Evolutionary conservation across 805 yeast genomes (phyloP).

Genomic region (Candida mattraensis): DNA sequence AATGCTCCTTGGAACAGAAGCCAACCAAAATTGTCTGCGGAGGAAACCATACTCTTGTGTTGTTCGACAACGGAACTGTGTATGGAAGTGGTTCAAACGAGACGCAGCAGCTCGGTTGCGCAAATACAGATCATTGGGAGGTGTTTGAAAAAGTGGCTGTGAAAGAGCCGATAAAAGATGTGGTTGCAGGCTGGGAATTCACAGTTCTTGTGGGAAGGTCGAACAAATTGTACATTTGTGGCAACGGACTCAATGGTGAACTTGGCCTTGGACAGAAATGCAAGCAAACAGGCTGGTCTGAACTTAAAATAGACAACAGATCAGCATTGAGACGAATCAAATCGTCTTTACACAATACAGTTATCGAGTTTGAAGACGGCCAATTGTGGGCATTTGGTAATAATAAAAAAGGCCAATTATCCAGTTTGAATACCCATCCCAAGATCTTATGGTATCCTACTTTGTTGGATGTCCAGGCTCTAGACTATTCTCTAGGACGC

Average conservation of each 20-base stretch:
- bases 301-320: constrained; percentile 7
- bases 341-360: constrained; percentile 48
- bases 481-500: constrained; percentile 47
- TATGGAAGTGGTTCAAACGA: constrained; percentile 51
- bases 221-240: constrained; percentile 51
- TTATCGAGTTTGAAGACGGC: constrained; percentile 41
- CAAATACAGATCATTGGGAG: constrained; percentile 4
- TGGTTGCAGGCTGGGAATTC: constrained; percentile 82
- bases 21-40: constrained; percentile 64
- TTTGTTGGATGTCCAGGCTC: constrained; percentile 11
- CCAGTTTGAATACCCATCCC: constrained; percentile 17
- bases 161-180: constrained; percentile 40
- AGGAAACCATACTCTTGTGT: constrained; percentile 79
- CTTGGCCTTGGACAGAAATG: constrained; percentile 50
- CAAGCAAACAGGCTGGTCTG: not conserved
- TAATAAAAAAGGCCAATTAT: constrained; percentile 59
- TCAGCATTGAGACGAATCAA: constrained; percentile 16
- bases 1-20: constrained; percentile 1
- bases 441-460: constrained; percentile 29
- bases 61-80: constrained; percentile 52
- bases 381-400: constrained; percentile 67
- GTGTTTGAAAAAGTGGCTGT: constrained; percentile 10
- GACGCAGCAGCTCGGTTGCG: constrained; percentile 19
- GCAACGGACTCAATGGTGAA: constrained; percentile 73
- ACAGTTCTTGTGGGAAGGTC: constrained; percentile 47